phyloP scores from a whole-genome alignment of 2,329 filamentous ascomycete species.

The Ophiocordyceps camponoti-floridani region DNA sequence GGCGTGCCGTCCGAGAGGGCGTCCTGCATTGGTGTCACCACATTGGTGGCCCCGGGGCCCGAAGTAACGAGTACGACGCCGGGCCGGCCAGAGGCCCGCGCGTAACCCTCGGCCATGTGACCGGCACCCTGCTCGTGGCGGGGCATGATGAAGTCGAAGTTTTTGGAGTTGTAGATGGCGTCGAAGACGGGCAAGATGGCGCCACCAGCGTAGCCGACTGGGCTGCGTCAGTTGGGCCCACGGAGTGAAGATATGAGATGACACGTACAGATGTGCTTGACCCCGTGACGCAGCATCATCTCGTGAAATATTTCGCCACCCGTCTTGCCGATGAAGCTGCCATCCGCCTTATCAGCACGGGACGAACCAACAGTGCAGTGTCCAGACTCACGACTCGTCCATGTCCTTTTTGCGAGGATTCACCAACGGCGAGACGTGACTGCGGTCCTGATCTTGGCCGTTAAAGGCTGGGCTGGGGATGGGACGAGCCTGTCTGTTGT shows the following conservation, averaged over 20 bases:
- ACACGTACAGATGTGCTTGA: slow-evolving; percentile 73
- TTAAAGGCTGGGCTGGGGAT: slow-evolving; percentile 47
- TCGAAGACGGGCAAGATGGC: slow-evolving; percentile 97
- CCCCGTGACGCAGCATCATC: slow-evolving; percentile 88
- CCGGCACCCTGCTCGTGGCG: slow-evolving; percentile 95
- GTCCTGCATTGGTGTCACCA: slow-evolving; percentile 91
- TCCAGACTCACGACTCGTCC: slow-evolving; percentile 55
- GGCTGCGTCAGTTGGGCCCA: neutral
- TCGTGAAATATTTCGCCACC: slow-evolving; percentile 97
- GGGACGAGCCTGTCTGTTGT: slow-evolving; percentile 27
- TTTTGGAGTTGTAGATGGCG: slow-evolving; percentile 93
- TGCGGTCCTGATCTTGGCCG: slow-evolving; percentile 22
- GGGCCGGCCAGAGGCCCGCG: slow-evolving; percentile 79
- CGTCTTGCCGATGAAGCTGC: slow-evolving; percentile 78
- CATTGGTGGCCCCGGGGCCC: slow-evolving; percentile 89
- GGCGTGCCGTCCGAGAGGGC: slow-evolving; percentile 90
- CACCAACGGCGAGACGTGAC: slow-evolving; percentile 53
- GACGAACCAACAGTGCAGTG: neutral
- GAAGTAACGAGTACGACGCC: slow-evolving; percentile 95
- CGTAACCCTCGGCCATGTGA: slow-evolving; percentile 97
- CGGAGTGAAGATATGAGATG: neutral
- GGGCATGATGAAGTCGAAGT: slow-evolving; percentile 91
- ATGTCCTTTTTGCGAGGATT: slow-evolving; percentile 42
- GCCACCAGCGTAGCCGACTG: slow-evolving; percentile 80
- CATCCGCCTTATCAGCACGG: neutral